phyloP scores from a whole-genome alignment of 768 basidiomycete species.

The Pulveroboletus sp. region DNA sequence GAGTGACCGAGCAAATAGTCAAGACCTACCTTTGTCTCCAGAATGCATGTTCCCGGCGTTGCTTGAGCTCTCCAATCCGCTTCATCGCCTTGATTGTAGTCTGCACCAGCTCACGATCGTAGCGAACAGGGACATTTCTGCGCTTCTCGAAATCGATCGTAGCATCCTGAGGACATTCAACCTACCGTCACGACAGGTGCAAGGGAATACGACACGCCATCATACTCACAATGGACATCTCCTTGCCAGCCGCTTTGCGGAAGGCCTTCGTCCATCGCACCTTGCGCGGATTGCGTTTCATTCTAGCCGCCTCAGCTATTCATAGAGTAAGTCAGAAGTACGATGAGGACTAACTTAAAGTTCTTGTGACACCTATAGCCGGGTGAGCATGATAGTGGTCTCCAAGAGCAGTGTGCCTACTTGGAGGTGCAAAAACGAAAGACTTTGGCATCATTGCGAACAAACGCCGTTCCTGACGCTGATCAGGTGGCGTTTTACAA shows the following conservation, averaged over 20 bases:
- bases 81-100: constrained; percentile 97
- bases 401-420: constrained; percentile 41
- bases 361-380: constrained; percentile 88
- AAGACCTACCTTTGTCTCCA: constrained; percentile 81
- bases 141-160: constrained; percentile 99
- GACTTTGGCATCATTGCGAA: constrained; percentile 96
- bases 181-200: neutral
- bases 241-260: constrained; percentile 96
- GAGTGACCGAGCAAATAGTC: neutral
- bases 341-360: constrained; percentile 73
- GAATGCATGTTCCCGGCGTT: constrained; percentile 87
- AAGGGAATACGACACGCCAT: constrained; percentile 2
- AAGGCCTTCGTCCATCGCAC: constrained; percentile 99
- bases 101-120: constrained; percentile 89
- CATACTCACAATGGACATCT: constrained; percentile 89
- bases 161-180: constrained; percentile 64
- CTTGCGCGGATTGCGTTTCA: constrained; percentile 99
- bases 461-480: constrained; percentile 78
- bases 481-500: neutral
- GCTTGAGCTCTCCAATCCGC: constrained; percentile 87
- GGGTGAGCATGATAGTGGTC: constrained; percentile 5
- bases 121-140: constrained; percentile 93
- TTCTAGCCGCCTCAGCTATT: constrained; percentile 43
- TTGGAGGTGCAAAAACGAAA: constrained; percentile 98
- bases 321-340: neutral